A percentile compares a stretch with the other conserved stretches of the same genome.
Conservation (phyloP, 352 stramenopile species). For the Phytophthora citricola region DNA sequence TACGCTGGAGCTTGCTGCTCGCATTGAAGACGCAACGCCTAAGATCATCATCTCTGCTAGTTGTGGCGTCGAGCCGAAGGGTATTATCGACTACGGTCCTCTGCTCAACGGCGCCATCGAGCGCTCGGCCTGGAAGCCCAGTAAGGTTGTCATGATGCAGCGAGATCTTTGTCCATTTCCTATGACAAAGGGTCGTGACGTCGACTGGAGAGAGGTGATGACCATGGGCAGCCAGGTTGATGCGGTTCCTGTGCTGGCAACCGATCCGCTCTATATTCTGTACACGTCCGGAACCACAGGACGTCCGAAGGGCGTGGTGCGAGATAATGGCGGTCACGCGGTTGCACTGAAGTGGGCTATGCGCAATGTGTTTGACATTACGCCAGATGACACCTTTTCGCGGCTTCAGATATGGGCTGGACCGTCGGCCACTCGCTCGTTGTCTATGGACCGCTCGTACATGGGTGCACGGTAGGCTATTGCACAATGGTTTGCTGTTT, state of each 20-base stretch:
- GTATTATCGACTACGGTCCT: constrained; percentile 80
- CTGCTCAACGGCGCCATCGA: constrained; percentile 78
- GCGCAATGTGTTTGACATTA: constrained; percentile 78
- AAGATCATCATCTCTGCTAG: constrained; percentile 83
- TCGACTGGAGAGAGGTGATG: constrained; percentile 66
- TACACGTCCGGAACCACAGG: constrained; percentile 84
- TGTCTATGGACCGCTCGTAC: constrained; percentile 89
- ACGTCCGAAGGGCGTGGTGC: constrained; percentile 79
- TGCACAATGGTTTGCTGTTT: not conserved
- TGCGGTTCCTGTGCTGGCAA: constrained; percentile 58
- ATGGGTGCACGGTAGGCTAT: constrained; percentile 73
- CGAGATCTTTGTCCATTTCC: constrained; percentile 56
- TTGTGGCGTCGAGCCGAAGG: constrained; percentile 74
- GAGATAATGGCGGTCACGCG: constrained; percentile 78
- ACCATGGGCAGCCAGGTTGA: constrained; percentile 41
- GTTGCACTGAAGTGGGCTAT: constrained; percentile 91
- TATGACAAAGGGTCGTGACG: constrained; percentile 49
- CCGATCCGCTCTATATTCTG: constrained; percentile 80
- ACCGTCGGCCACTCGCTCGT: constrained; percentile 90
- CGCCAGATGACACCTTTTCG: constrained; percentile 84
- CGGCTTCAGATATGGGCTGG: constrained; percentile 91
- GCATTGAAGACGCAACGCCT: constrained; percentile 83
- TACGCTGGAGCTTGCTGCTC: constrained; percentile 76
- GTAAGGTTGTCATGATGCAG: constrained; percentile 80
- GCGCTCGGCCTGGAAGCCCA: constrained; percentile 59